phyloP scores from a whole-genome alignment of 1,284 basidiomycete species.

The Ustilago esculenta region DNA sequence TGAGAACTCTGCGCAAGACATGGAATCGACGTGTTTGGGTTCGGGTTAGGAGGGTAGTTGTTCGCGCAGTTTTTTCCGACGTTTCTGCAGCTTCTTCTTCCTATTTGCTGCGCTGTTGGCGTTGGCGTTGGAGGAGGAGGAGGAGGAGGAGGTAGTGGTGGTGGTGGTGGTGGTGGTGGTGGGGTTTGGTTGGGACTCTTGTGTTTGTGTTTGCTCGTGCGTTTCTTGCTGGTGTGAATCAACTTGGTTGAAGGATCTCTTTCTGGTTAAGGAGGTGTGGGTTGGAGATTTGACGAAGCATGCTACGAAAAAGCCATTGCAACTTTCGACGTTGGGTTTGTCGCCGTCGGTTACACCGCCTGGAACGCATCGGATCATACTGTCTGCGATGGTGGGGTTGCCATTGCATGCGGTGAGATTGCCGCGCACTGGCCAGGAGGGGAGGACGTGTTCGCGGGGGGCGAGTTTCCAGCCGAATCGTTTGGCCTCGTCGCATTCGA shows the following conservation, averaged over 20 bases:
- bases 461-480: constrained; percentile 51
- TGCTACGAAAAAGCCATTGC: constrained; percentile 62
- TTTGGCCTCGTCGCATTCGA: constrained; percentile 44
- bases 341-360: constrained; percentile 28
- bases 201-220: no score
- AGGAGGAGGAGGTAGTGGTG: no score
- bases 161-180: no score
- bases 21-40: no score
- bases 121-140: no score
- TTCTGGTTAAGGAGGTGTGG: no score
- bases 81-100: constrained; percentile 38
- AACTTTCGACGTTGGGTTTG: constrained; percentile 30
- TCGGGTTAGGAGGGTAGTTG: no score
- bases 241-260: no score
- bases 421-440: constrained; percentile 56
- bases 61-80: constrained; percentile 18
- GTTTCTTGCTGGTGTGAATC: no score
- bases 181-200: no score
- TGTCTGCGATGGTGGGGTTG: constrained; percentile 20
- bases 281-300: constrained; percentile 54
- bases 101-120: constrained; percentile 28
- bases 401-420: constrained; percentile 26
- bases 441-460: constrained; percentile 40
- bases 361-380: constrained; percentile 49
- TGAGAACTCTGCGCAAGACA: no score